phyloP scores from a whole-genome alignment of 306 rosid species.

The Sphenostylis stenocarpa region DNA sequence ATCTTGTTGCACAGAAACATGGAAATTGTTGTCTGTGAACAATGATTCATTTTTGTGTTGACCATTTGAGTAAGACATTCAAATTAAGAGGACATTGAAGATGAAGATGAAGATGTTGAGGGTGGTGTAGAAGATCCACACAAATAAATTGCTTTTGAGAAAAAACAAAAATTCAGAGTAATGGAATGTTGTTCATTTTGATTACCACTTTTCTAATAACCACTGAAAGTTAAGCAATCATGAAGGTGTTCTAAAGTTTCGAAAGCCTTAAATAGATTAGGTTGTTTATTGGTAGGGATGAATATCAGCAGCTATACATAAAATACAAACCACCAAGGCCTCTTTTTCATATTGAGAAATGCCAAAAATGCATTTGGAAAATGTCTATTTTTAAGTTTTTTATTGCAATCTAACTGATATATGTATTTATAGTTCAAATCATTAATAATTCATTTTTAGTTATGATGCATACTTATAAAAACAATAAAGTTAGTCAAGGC shows the following conservation, averaged over 20 bases:
- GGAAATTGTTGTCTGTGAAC: no score
- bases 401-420: not conserved
- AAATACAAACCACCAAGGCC: not conserved
- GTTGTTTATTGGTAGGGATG: not conserved
- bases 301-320: not conserved
- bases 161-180: conserved; percentile 15
- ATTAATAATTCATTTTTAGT: not conserved
- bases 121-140: not conserved
- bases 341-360: not conserved
- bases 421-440: not conserved
- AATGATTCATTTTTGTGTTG: no score
- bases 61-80: no score
- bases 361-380: not conserved
- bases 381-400: not conserved
- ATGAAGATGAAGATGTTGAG: no score
- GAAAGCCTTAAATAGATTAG: not conserved
- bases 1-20: no score
- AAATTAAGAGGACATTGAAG: no score
- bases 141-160: conserved; percentile 4
- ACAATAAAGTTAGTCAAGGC: not conserved
- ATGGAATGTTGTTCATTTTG: not conserved
- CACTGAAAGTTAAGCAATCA: not conserved
- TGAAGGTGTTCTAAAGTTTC: not conserved
- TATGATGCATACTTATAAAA: not conserved
- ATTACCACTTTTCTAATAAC: not conserved